phyloP scores from a whole-genome alignment of 176 grass and related monocot genomes.

The Carex littledalei region DNA sequence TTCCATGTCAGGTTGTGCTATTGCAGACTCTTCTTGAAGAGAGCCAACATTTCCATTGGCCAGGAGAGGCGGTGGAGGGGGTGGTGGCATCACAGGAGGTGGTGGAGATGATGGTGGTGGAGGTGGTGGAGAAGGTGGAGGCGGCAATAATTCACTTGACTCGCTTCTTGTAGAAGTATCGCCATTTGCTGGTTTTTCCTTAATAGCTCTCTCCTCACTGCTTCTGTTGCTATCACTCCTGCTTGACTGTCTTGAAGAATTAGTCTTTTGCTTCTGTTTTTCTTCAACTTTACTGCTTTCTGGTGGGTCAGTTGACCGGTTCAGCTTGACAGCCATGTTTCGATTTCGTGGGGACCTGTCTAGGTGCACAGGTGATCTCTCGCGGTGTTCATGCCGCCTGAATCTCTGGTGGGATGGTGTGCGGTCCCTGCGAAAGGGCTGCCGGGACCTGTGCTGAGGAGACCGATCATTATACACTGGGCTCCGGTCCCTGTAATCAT shows the following conservation, averaged over 20 bases:
- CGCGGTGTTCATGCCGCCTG: constrained; percentile 25
- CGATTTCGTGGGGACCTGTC: constrained; percentile 37
- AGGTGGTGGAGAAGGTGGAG: constrained; percentile 28
- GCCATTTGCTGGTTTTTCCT: constrained; percentile 40
- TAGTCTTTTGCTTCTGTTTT: constrained; percentile 45
- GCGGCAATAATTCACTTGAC: constrained; percentile 43
- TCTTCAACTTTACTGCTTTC: constrained; percentile 54
- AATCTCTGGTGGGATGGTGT: constrained; percentile 20
- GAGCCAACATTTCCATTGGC: constrained; percentile 24
- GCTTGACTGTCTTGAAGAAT: constrained; percentile 55
- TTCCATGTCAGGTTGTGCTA: constrained; percentile 71
- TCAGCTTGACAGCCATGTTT: constrained; percentile 35
- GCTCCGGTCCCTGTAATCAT: constrained; percentile 57
- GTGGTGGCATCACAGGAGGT: constrained; percentile 45
- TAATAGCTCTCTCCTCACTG: constrained; percentile 53
- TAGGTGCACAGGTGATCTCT: constrained; percentile 18
- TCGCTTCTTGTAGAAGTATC: constrained; percentile 29
- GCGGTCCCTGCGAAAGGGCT: constrained; percentile 1
- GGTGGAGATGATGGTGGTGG: constrained; percentile 53
- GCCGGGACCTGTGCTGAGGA: constrained; percentile 20
- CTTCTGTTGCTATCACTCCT: constrained; percentile 53
- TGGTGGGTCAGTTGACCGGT: constrained; percentile 32
- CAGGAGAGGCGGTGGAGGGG: constrained; percentile 48
- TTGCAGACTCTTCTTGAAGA: neutral
- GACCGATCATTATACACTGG: constrained; percentile 47